Base-by-base conservation (phyloP, 306 rosid species). In the Quercus dentata region DNA sequence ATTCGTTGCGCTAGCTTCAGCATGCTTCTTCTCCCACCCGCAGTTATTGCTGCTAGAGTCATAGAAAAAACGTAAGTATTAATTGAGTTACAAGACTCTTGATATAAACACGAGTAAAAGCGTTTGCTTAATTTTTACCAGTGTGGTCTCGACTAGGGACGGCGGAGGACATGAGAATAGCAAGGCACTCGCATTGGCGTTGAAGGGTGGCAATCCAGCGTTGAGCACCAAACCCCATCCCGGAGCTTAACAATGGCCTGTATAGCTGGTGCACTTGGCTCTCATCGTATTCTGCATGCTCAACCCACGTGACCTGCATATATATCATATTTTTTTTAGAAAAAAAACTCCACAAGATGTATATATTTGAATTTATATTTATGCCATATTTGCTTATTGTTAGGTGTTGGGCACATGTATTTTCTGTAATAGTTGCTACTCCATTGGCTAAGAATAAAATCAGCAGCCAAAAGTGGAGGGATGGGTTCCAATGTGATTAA, bases 271-370 rank as follows among this genome's bases (percentile, higher is more conserved):
- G 98, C 12, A 93, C 88, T 79, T 89, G 92, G 76, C 86, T 93
- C 58, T 93, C 98, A 1, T 96, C 99, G 63, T 91, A 93, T 74
- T 91, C 97, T 6, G 97, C 93, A 85, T 96, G 98, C 71, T 96
- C 99, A 73, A 96, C 97, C 99, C 99, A 96, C 33, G 97, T 93
- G 61, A 96, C 99, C 99, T 96, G 85, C 69, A 4, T 41, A 76
- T 41, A 27, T 15, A 28, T 25, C n/a, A 28, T 0, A 28, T 28
- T 1, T 20, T 21, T 44, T 31, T 4, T 17, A 3, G 8, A 69
- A 33, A 69, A 69, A 41, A 35, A 7, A 0, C 10, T 38, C 46
- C 10, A 38, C 46, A 8, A 38, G 46, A 38, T 38, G 46, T 38
- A 2, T 38, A 38, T 38, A 8, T 38, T 25, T 10, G 33, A 11